Percentiles rank a stretch among this genome's conserved stretches.
phyloP scores from a whole-genome alignment of 768 basidiomycete genomes.

The Pleurotus djamor region DNA sequence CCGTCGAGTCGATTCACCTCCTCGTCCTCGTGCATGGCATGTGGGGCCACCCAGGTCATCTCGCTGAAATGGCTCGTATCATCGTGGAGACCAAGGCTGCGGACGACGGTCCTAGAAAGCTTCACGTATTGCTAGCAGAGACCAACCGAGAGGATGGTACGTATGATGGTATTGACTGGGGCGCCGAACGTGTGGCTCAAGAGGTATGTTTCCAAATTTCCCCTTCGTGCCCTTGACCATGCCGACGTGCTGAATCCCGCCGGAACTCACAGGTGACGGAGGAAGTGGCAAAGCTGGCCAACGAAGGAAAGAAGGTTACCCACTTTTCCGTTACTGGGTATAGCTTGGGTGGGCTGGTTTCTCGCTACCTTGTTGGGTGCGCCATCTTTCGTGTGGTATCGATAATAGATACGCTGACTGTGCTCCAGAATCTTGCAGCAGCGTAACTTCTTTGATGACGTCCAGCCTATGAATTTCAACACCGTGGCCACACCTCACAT shows the following conservation, averaged over 20 bases:
- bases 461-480: conserved; percentile 77
- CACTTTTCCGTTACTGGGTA: conserved; percentile 80
- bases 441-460: conserved; percentile 65
- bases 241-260: background rate
- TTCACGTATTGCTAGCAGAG: conserved; percentile 52
- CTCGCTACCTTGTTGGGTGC: conserved; percentile 75
- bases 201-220: conserved; percentile 52
- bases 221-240: background rate
- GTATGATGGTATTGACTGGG: conserved; percentile 74
- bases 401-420: conserved; percentile 2
- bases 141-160: conserved; percentile 53
- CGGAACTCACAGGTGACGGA: conserved; percentile 44
- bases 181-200: conserved; percentile 68
- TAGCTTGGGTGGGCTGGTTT: conserved; percentile 76
- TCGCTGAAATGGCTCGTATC: conserved; percentile 11
- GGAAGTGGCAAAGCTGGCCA: conserved; percentile 50
- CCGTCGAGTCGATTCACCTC: conserved; percentile 30
- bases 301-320: conserved; percentile 55
- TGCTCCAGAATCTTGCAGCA: conserved; percentile 56
- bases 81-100: conserved; percentile 7
- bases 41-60: conserved; percentile 60
- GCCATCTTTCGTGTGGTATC: conserved; percentile 10
- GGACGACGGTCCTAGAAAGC: conserved; percentile 21
- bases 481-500: conserved; percentile 85
- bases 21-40: conserved; percentile 65